Evolutionary conservation across 2,329 filamentous ascomycete species (phyloP).

Genomic region (Colletotrichum neosansevieriae): DNA sequence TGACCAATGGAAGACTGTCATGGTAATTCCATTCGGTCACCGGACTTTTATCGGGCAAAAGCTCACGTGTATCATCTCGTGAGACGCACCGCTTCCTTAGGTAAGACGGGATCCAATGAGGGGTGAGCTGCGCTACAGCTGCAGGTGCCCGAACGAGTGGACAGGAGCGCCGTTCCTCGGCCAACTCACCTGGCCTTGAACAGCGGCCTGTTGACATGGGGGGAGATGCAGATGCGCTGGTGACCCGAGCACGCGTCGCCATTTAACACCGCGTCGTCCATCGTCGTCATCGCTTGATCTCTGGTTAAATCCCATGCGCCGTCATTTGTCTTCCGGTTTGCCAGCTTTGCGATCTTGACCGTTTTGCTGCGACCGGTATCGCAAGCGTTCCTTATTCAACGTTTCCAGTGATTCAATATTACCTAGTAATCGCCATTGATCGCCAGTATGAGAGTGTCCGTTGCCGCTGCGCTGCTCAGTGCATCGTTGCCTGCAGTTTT

Average conservation of each 20-base stretch:
- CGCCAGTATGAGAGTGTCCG: constrained; percentile 47
- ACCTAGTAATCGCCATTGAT: no score
- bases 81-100: constrained; percentile 16
- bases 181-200: constrained; percentile 24
- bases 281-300: neutral
- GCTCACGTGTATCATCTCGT: constrained; percentile 22
- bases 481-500: constrained; percentile 49
- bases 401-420: neutral
- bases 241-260: constrained; percentile 34
- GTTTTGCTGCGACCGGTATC: neutral
- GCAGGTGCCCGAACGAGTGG: neutral
- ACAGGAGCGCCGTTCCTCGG: constrained; percentile 30
- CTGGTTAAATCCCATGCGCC: neutral
- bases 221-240: constrained; percentile 19
- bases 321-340: neutral
- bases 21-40: constrained; percentile 3
- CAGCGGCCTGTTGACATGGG: constrained; percentile 25
- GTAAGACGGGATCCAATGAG: neutral
- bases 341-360: neutral
- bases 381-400: neutral
- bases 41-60: constrained; percentile 13
- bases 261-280: constrained; percentile 26
- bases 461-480: constrained; percentile 46
- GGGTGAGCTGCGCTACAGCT: neutral
- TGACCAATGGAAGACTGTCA: constrained; percentile 2